phyloP scores from a whole-genome alignment of 2,329 filamentous ascomycete genomes.

The Knufia fluminis region DNA sequence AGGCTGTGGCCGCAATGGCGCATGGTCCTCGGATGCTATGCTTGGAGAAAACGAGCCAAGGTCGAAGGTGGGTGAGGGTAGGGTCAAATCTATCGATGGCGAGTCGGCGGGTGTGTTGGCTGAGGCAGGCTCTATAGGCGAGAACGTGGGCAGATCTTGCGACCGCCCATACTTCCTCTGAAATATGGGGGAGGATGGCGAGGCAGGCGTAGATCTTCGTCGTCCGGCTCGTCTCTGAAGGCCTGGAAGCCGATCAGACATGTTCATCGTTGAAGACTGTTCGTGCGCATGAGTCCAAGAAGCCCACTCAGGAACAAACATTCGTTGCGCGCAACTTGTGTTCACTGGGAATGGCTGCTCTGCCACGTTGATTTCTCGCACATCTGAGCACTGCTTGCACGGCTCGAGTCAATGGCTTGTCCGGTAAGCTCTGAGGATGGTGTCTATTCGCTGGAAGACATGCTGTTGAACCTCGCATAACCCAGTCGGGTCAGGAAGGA shows the following conservation, averaged over 20 bases:
- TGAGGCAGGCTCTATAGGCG: conserved; percentile 14
- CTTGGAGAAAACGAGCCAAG: conserved; percentile 12
- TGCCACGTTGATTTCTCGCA: not conserved
- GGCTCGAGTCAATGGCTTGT: no score
- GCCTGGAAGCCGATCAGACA: conserved; percentile 8
- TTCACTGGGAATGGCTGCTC: not conserved
- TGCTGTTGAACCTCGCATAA: not conserved
- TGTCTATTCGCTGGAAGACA: no score
- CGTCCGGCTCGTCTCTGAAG: conserved; percentile 15
- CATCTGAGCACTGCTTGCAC: no score
- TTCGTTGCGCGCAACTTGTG: not conserved
- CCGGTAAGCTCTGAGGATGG: no score
- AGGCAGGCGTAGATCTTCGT: conserved; percentile 19
- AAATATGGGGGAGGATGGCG: conserved; percentile 18
- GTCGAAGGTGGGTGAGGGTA: conserved; percentile 9
- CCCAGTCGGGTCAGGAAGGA: not conserved
- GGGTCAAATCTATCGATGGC: conserved; percentile 13
- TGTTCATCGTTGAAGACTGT: conserved; percentile 6
- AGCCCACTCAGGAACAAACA: not conserved
- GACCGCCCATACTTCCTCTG: conserved; percentile 15
- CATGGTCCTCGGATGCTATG: not conserved
- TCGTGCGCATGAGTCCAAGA: conserved; percentile 4
- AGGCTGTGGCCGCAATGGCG: not conserved
- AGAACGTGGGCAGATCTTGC: conserved; percentile 14
- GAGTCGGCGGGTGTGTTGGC: conserved; percentile 16